A percentile compares a stretch with the other conserved stretches of the same genome.
Conservation (phyloP, 495 filamentous ascomycete genomes). For the Aspergillus conjunctus region DNA sequence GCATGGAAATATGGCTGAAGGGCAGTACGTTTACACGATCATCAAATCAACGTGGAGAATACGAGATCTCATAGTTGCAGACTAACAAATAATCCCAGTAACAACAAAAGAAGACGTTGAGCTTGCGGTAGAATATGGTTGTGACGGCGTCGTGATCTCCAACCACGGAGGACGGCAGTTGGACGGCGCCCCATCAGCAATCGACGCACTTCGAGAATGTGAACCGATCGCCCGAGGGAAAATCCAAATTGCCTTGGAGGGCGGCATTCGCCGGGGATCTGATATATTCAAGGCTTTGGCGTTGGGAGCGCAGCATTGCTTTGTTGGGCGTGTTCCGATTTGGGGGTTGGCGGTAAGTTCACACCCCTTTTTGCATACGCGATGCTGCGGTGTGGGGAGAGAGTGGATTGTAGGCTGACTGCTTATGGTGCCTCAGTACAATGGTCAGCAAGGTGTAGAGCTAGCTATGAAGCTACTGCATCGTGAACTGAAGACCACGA, state of each 20-base stretch:
- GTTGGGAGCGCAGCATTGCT: constrained; percentile 79
- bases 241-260: constrained; percentile 85
- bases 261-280: constrained; percentile 81
- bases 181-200: constrained; percentile 66
- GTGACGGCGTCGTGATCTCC: constrained; percentile 58
- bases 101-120: constrained; percentile 58
- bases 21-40: constrained; percentile 50
- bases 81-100: constrained; percentile 43
- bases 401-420: neutral
- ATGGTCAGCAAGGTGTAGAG: constrained; percentile 43
- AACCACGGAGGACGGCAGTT: constrained; percentile 42
- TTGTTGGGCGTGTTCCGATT: constrained; percentile 78
- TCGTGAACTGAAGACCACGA: constrained; percentile 42
- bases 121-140: constrained; percentile 49
- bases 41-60: neutral
- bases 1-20: constrained; percentile 91
- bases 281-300: constrained; percentile 95
- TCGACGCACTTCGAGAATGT: constrained; percentile 85
- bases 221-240: constrained; percentile 79
- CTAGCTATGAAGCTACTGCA: constrained; percentile 40
- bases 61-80: neutral
- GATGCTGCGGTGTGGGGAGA: no score
- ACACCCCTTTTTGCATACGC: neutral
- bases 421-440: constrained; percentile 37
- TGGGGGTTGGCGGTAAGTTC: constrained; percentile 60